Conservation (phyloP, 257 asterid genomes). For the Anisodus acutangulus region DNA sequence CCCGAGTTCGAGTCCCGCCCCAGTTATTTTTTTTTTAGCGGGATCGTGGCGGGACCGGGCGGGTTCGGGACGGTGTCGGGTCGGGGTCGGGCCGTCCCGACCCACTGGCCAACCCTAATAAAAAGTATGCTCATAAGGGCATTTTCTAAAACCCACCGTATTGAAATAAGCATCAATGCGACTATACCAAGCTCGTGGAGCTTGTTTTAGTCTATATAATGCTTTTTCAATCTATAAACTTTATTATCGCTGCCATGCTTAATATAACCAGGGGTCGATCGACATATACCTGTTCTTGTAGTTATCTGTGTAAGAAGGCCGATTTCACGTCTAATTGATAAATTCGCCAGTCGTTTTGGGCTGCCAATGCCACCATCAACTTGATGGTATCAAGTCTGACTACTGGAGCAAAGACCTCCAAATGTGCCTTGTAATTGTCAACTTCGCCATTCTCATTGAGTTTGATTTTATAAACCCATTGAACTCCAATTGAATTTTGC, state of each 20-base stretch:
- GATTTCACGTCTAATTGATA: conserved; percentile 19
- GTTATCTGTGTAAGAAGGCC: conserved; percentile 1
- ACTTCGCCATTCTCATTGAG: conserved; percentile 9
- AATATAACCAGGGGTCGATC: conserved; percentile 14
- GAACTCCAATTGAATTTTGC: background rate
- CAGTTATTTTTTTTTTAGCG: too few relatives aligned
- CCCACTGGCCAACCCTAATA: too few relatives aligned
- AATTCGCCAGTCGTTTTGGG: conserved; percentile 22
- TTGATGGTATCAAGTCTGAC: background rate
- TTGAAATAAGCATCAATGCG: background rate
- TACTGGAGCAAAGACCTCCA: conserved; percentile 10
- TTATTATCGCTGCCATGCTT: background rate
- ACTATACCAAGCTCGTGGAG: conserved; percentile 28
- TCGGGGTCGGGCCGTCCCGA: too few relatives aligned
- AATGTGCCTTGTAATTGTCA: conserved; percentile 21
- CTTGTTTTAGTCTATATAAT: conserved; percentile 16
- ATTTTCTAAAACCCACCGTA: background rate
- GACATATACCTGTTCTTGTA: conserved; percentile 16
- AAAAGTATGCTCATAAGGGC: conserved; percentile 26
- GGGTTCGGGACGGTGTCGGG: too few relatives aligned
- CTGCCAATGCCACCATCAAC: conserved; percentile 2
- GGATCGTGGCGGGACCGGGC: too few relatives aligned
- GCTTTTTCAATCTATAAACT: background rate
- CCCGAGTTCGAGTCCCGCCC: too few relatives aligned
- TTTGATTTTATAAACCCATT: conserved; percentile 4